These are phyloP conservation scores for Fusarium sp. DNA, from an alignment of 2,329 filamentous ascomycete genomes.

Conservation along the genomic window DNA sequence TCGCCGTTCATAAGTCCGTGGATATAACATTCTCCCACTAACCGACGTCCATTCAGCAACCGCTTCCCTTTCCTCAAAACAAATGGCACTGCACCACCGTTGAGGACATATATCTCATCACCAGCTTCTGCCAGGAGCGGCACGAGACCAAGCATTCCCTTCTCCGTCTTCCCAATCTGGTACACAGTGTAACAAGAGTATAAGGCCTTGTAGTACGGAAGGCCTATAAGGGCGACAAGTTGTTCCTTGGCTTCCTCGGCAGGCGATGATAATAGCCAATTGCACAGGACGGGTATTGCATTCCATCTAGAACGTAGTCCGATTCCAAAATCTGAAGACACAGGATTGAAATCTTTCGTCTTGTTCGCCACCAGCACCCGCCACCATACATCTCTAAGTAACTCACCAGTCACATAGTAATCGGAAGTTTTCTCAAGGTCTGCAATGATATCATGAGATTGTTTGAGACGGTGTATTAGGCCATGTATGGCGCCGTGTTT, in stretches of 20 bases:
- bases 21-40: background rate
- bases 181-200: background rate
- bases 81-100: background rate
- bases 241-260: background rate
- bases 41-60: background rate
- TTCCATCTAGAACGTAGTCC: background rate
- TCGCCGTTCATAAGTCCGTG: background rate
- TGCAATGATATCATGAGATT: accelerated
- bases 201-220: background rate
- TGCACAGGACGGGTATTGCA: accelerated
- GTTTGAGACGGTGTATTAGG: accelerated
- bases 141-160: background rate
- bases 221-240: background rate
- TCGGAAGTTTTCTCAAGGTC: accelerated
- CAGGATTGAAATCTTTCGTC: background rate
- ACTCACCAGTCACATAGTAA: background rate
- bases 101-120: background rate
- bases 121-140: background rate
- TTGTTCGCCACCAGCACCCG: background rate
- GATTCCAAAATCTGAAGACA: accelerated
- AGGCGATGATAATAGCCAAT: accelerated
- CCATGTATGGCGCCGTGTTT: background rate
- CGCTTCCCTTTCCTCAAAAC: background rate
- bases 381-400: background rate
- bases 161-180: background rate